Evolutionary conservation across 163 green algal species (phyloP), one percentile per base, ranked within the genome.

Genomic region (Scenedesmus sp.): DNA sequence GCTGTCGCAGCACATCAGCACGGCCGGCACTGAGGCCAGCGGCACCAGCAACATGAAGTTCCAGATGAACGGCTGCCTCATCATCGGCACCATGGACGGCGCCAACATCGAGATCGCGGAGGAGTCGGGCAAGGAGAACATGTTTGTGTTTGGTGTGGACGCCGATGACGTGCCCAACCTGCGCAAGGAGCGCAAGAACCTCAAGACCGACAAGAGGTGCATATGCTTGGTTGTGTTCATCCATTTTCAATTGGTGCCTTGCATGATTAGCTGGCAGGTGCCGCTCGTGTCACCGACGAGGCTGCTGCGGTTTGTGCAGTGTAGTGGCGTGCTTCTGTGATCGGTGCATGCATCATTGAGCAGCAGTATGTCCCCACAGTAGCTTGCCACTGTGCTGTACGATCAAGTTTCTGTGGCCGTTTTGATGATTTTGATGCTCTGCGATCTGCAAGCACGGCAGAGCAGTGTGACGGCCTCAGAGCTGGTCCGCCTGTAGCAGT

Each of bases 31-130:
- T 42, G 95, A 96, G 92, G 95, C 96, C 24, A 95, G 88, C 18
- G 98, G 98, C 79, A 99, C 98, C 24, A 97, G 92, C 92, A 99
- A 99, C 97, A 99, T 99, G 98, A 99, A 99, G 96, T 99, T 99
- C 94, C 95, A 95, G 35, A 99, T 99, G 97, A 99, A 99, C 92
- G 98, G 98, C 81, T 97, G 94, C 91, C 95, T 99, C 87, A 99
- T 99, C 96, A 98, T 99, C 56, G 98, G 98, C 93, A 99, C 98
- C 30, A 97, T 99, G 96, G 98, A 99, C 91, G 98, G 98, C 70
- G 98, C 98, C 76, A 99, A 99, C 94, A 96, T 99, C 13, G 98
- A 99, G 95, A 99, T 99, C 86, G 97, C 96, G 0, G 96, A 99
- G 92, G 97, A 99, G 94, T 97, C 98, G 68, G 97, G 97, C 61